Evolutionary conservation across 1,284 basidiomycete genomes (phyloP), one percentile per base, ranked within the genome.

Genomic region (Pholiota adiposa): DNA sequence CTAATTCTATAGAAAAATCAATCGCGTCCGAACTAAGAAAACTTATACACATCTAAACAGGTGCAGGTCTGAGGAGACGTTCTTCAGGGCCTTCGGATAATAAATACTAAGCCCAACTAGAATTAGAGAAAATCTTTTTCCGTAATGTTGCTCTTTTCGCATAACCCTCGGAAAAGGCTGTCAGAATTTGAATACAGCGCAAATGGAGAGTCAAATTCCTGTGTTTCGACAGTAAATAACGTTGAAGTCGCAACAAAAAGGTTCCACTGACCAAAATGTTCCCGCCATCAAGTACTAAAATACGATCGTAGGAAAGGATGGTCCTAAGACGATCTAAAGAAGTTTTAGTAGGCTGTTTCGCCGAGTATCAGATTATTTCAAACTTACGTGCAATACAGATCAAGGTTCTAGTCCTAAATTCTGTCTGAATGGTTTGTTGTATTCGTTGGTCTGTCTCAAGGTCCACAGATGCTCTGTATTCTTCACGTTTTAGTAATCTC

Each of bases 271-370:
- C 86, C 34, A 82, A 86, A 56, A 94, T 82, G 19, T 73, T 74
- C 0, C 94, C 94, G 31, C 84, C 81, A 63, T 92, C 87, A 67
- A 96, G 72, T 0, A 88, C 86, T 33, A 86, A 80, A 58, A 94
- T 90, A 12, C 87, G 77, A 74, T 95, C 92, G 70, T 93, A 94
- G 0, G 83, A 83, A 56, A 95, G 80, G 67, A 96, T 94, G 0
- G 93, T 95, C 54, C 89, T 81, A 36, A 94, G 76, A 31, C 89
- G 84, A 73, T 88, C 83, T 88, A 66, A 25, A 41, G 27, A 33
- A 18, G 7, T 49, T 54, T 48, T 48, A 58, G 64, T 58, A 14
- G 25, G 38, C 21, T 38, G 52, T 36, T 14, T n/a, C n/a, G n/a
- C n/a, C n/a, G n/a, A n/a, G n/a, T n/a, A n/a, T n/a, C n/a, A n/a